phyloP scores from a whole-genome alignment of 768 basidiomycete species.

The Hygrocybe punicea region DNA sequence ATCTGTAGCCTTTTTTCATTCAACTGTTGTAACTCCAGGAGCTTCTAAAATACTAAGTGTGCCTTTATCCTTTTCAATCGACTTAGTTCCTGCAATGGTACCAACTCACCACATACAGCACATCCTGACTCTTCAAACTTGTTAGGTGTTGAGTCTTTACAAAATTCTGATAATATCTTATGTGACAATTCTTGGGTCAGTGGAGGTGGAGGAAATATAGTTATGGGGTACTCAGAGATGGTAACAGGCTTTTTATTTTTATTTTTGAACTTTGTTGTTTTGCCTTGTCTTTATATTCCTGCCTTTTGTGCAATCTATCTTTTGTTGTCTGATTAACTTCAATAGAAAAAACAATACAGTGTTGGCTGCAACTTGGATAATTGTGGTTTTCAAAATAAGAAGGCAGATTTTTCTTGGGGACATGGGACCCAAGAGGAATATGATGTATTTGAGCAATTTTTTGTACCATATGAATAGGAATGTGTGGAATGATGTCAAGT shows the following conservation, averaged over 20 bases:
- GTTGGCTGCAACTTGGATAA: neutral
- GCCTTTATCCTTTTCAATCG: conserved; percentile 5
- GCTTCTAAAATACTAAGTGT: conserved; percentile 3
- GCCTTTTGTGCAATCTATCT: neutral
- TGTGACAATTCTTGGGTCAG: neutral
- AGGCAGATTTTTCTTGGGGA: neutral
- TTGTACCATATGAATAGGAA: neutral
- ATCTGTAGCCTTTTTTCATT: conserved; percentile 2
- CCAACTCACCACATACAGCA: conserved; percentile 30
- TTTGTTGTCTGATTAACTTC: neutral
- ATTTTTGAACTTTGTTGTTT: conserved; percentile 14
- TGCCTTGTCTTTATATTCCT: neutral
- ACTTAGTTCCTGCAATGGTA: neutral
- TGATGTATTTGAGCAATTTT: neutral
- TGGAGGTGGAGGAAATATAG: conserved; percentile 1
- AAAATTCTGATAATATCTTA: neutral
- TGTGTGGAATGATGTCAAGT: neutral
- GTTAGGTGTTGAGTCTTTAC: neutral
- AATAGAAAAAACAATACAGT: neutral
- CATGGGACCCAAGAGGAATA: neutral
- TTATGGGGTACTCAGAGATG: no score
- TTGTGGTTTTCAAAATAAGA: neutral
- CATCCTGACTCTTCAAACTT: conserved; percentile 29
- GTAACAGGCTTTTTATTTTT: neutral
- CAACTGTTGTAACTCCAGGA: conserved; percentile 3